Conservation (phyloP, 2,329 filamentous ascomycete genomes). For the Rugonectria rugulosa region DNA sequence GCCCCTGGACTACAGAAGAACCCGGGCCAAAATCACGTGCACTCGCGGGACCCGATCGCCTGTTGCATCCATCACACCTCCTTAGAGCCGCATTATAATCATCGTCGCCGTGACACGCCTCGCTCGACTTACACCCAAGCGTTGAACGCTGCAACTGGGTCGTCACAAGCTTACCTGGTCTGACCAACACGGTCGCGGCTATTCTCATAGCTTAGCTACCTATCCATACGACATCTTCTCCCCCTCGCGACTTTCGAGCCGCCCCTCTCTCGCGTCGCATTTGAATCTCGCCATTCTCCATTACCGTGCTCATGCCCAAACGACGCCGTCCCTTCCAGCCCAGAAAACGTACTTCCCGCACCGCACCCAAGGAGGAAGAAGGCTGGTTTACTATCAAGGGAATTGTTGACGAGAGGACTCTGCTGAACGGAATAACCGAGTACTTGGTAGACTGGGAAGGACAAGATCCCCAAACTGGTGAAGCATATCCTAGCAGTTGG, state of each 20-base stretch:
- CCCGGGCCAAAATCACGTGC: constrained; percentile 36
- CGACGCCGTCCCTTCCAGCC: constrained; percentile 34
- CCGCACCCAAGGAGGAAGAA: constrained; percentile 32
- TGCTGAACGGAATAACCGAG: constrained; percentile 34
- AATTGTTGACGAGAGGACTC: constrained; percentile 46
- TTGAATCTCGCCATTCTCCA: constrained; percentile 19
- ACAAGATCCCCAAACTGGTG: constrained; percentile 41
- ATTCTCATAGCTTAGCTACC: constrained; percentile 5
- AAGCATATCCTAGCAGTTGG: constrained; percentile 46
- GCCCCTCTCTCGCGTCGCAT: constrained; percentile 10
- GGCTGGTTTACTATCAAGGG: constrained; percentile 45
- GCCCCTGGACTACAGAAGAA: constrained; percentile 26
- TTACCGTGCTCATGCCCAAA: constrained; percentile 44
- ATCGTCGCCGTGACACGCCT: constrained; percentile 37
- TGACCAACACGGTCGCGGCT: constrained; percentile 20
- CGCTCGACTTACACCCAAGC: constrained; percentile 43
- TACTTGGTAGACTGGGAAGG: constrained; percentile 51
- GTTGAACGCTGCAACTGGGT: constrained; percentile 39
- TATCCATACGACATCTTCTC: constrained; percentile 10
- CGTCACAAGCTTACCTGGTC: constrained; percentile 32
- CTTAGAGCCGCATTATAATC: constrained; percentile 34
- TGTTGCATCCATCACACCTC: constrained; percentile 31
- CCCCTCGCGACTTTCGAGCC: constrained; percentile 16
- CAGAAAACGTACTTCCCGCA: constrained; percentile 27
- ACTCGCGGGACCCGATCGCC: constrained; percentile 34